Evolutionary conservation across 805 yeast genomes (phyloP).

Genomic region (Cyberlindnera americana): DNA sequence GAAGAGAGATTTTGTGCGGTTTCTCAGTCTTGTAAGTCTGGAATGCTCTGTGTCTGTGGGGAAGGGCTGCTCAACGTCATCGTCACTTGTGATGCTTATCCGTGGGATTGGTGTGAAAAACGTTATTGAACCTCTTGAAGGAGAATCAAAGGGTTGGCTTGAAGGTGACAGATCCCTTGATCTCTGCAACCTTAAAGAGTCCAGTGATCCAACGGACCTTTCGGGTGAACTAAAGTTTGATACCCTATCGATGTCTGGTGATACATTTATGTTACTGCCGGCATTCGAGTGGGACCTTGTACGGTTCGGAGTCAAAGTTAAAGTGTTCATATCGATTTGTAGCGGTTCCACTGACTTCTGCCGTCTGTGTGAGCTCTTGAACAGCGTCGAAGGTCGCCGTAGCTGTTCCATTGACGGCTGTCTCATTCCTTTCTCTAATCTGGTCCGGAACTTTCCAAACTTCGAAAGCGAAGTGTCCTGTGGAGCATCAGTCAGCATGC

Average conservation of each 20-base stretch:
- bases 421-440: constrained; percentile 12
- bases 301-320: constrained; percentile 2
- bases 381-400: constrained; percentile 11
- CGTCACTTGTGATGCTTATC: constrained; percentile 7
- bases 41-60: constrained; percentile 9
- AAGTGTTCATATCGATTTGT: not conserved
- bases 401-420: constrained; percentile 13
- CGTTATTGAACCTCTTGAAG: constrained; percentile 1
- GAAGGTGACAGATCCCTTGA: constrained; percentile 1
- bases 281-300: constrained; percentile 6
- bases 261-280: not conserved
- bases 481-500: constrained; percentile 1
- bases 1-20: constrained; percentile 19
- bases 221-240: constrained; percentile 22
- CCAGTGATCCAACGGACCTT: constrained; percentile 16
- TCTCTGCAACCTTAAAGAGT: constrained; percentile 1
- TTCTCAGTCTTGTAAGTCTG: constrained; percentile 13
- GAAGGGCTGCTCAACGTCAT: constrained; percentile 1
- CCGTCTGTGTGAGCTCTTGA: constrained; percentile 10
- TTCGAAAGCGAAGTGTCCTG: constrained; percentile 1
- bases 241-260: constrained; percentile 17
- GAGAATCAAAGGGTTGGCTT: not conserved
- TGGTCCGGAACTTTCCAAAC: constrained; percentile 11
- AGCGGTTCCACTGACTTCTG: constrained; percentile 8
- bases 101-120: constrained; percentile 7